Evolutionary conservation across 768 basidiomycete genomes (phyloP).

Genomic region (Omphalotus guepiniiformis): DNA sequence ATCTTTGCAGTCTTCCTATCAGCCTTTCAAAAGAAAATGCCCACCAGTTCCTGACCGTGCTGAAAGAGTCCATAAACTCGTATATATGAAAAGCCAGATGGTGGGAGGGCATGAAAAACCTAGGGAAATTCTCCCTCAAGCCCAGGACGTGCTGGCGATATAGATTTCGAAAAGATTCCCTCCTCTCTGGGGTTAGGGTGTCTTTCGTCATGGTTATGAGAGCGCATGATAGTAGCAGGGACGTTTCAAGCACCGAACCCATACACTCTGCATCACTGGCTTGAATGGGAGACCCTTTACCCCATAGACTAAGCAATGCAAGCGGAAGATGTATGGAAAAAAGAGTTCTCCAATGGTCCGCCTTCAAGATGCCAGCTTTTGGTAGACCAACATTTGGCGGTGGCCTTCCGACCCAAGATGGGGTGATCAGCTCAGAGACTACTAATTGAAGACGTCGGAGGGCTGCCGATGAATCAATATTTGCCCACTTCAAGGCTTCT

Average conservation of each 20-base stretch:
- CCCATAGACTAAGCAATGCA: slow-evolving; percentile 18
- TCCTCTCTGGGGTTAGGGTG: background rate
- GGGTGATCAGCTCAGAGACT: background rate
- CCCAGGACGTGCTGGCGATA: slow-evolving; percentile 9
- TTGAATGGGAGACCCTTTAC: background rate
- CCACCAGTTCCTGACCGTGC: slow-evolving; percentile 19
- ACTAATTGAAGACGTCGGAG: background rate
- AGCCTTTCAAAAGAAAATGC: slow-evolving; percentile 20
- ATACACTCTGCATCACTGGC: background rate
- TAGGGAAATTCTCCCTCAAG: slow-evolving; percentile 5
- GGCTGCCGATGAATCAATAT: background rate
- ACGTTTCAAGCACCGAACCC: background rate
- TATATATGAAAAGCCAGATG: slow-evolving; percentile 11
- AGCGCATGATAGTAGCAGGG: background rate
- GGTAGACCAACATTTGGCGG: slow-evolving; percentile 10
- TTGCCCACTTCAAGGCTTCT: background rate
- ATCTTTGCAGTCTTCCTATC: slow-evolving; percentile 17
- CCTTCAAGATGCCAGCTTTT: slow-evolving; percentile 20
- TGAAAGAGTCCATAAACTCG: slow-evolving; percentile 12
- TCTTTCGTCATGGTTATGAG: background rate
- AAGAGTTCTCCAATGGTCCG: slow-evolving; percentile 18
- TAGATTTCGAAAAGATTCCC: background rate
- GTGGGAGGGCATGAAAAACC: slow-evolving; percentile 9
- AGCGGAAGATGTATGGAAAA: slow-evolving; percentile 18
- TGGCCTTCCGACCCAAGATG: slow-evolving; percentile 3